Conservation (phyloP, 2,329 filamentous ascomycete species). For the Colletotrichum aenigma region DNA sequence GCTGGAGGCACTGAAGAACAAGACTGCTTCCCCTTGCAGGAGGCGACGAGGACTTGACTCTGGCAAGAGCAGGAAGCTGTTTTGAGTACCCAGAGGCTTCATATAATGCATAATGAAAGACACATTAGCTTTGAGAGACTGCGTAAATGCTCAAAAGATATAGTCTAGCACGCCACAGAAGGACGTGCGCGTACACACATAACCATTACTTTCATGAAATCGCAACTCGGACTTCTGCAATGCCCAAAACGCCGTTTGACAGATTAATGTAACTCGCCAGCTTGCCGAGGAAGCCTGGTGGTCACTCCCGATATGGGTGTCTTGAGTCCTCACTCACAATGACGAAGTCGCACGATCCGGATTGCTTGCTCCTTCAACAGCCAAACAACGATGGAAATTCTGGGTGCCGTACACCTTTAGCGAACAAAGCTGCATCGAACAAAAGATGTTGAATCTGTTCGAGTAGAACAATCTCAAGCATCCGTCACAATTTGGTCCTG, state of each 20-base stretch:
- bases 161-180: not conserved
- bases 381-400: not conserved
- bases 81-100: not conserved
- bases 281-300: rapidly evolving
- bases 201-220: not conserved
- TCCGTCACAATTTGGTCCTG: not conserved
- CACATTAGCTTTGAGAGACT: not conserved
- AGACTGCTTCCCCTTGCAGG: constrained; percentile 11
- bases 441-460: not conserved
- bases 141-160: not conserved
- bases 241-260: rapidly evolving
- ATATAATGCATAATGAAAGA: not conserved
- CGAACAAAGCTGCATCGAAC: not conserved
- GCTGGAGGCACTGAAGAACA: constrained; percentile 37
- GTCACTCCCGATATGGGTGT: not conserved
- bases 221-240: rapidly evolving
- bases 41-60: not conserved
- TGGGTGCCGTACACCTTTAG: not conserved
- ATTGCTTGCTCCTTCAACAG: not conserved
- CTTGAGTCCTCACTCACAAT: not conserved
- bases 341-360: not conserved
- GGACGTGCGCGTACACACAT: not conserved
- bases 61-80: constrained; percentile 5
- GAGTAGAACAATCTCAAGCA: rapidly evolving
- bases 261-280: not conserved